phyloP scores from a whole-genome alignment of 148 eudicot species.

The Gaultheria prostrata region DNA sequence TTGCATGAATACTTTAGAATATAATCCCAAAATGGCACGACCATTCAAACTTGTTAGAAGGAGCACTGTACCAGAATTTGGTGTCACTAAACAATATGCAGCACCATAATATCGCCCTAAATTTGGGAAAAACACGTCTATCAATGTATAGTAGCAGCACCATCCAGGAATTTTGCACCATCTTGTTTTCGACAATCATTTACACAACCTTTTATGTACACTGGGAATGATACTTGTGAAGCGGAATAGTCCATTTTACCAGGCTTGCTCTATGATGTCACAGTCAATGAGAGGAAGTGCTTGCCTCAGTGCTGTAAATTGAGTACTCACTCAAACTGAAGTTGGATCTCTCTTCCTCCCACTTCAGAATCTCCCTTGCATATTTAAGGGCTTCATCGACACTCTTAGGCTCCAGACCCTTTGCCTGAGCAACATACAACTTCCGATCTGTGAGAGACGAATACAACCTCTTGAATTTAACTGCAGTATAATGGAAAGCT shows the following conservation, averaged over 20 bases:
- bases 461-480: constrained; percentile 88
- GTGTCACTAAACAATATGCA: background rate
- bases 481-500: constrained; percentile 79
- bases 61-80: background rate
- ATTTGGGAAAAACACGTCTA: background rate
- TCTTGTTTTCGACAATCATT: background rate
- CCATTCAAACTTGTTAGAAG: constrained; percentile 1
- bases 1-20: background rate
- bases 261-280: constrained; percentile 16
- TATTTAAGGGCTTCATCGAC: constrained; percentile 78
- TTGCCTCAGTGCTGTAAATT: constrained; percentile 66
- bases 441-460: constrained; percentile 67
- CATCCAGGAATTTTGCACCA: background rate
- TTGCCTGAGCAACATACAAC: constrained; percentile 69
- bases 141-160: background rate
- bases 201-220: constrained; percentile 23
- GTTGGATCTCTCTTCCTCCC: constrained; percentile 84
- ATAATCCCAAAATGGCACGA: background rate
- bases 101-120: background rate
- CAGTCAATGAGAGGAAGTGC: constrained; percentile 48
- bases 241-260: constrained; percentile 6
- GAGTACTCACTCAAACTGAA: constrained; percentile 71
- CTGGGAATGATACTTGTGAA: constrained; percentile 5
- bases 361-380: constrained; percentile 79
- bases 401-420: constrained; percentile 73